These are phyloP conservation scores for Nemophila menziesii DNA, from an alignment of 257 asterid genomes.

Conservation along the genomic window DNA sequence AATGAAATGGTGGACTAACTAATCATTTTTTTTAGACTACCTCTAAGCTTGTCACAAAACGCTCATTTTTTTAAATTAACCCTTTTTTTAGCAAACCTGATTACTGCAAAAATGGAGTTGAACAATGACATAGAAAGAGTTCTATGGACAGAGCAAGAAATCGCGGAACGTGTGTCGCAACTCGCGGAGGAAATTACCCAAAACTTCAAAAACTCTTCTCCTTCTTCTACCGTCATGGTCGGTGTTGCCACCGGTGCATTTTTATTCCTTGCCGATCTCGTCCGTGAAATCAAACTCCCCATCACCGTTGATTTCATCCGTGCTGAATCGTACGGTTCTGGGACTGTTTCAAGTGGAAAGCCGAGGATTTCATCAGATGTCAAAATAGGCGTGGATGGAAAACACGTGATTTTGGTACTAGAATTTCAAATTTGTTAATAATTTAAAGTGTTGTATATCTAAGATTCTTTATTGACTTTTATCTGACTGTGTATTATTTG, in stretches of 20 bases:
- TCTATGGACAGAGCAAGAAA: slow-evolving; percentile 43
- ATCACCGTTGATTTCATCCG: slow-evolving; percentile 64
- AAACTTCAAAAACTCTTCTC: slow-evolving; percentile 25
- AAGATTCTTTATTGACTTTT: too few relatives aligned
- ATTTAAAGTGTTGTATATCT: too few relatives aligned
- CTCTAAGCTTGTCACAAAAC: too few relatives aligned
- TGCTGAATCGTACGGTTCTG: slow-evolving; percentile 71
- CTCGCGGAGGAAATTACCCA: slow-evolving; percentile 53
- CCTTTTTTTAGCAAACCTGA: too few relatives aligned
- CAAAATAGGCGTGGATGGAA: slow-evolving; percentile 58
- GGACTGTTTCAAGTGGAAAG: slow-evolving; percentile 57
- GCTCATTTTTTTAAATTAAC: too few relatives aligned
- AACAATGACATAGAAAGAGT: slow-evolving; percentile 34
- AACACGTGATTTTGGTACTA: slow-evolving; percentile 68
- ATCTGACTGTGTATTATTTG: neutral
- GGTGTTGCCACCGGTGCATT: slow-evolving; percentile 97
- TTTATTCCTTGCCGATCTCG: slow-evolving; percentile 80
- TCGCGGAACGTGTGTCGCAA: slow-evolving; percentile 41
- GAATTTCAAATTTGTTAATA: neutral
- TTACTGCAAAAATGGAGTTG: slow-evolving; percentile 14
- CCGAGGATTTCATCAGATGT: slow-evolving; percentile 60
- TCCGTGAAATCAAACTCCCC: slow-evolving; percentile 48
- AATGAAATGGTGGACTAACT: too few relatives aligned
- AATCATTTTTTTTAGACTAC: too few relatives aligned
- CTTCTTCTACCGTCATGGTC: slow-evolving; percentile 41